Conservation (phyloP, 2,329 filamentous ascomycete species). For the Arthrobotrys sphaeroides region DNA sequence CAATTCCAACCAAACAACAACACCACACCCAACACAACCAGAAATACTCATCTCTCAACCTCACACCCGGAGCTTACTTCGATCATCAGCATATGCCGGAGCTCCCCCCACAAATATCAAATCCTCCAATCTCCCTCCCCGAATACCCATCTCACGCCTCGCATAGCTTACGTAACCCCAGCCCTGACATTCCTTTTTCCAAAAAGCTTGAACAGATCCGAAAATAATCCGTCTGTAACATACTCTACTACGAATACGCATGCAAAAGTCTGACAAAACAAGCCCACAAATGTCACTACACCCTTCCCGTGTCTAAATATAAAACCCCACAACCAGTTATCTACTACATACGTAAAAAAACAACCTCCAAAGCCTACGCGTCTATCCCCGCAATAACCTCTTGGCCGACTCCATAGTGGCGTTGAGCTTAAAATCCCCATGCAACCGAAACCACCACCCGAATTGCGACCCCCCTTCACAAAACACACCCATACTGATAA, state of each 20-base stretch:
- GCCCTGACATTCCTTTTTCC: neutral
- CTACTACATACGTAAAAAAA: neutral
- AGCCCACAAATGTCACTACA: no score
- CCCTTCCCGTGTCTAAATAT: constrained; percentile 16
- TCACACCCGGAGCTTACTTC: neutral
- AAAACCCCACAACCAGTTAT: neutral
- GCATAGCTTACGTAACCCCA: constrained; percentile 15
- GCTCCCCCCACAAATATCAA: neutral
- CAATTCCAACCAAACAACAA: no score
- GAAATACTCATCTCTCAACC: no score
- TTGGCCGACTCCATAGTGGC: constrained; percentile 6
- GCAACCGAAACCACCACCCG: neutral
- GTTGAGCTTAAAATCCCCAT: constrained; percentile 8
- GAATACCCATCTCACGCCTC: constrained; percentile 2
- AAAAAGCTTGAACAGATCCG: neutral
- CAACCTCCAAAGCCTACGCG: neutral
- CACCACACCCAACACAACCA: neutral
- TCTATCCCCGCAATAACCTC: constrained; percentile 4
- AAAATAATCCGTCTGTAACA: neutral
- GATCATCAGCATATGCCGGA: neutral
- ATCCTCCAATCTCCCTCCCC: constrained; percentile 12
- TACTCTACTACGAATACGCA: no score
- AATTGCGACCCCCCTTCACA: neutral
- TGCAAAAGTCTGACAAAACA: no score
- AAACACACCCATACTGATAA: no score